Evolutionary conservation across 2,329 filamentous ascomycete genomes (phyloP), one percentile per base, ranked within the genome.

Genomic region (Conoideocrella luteorostrata): DNA sequence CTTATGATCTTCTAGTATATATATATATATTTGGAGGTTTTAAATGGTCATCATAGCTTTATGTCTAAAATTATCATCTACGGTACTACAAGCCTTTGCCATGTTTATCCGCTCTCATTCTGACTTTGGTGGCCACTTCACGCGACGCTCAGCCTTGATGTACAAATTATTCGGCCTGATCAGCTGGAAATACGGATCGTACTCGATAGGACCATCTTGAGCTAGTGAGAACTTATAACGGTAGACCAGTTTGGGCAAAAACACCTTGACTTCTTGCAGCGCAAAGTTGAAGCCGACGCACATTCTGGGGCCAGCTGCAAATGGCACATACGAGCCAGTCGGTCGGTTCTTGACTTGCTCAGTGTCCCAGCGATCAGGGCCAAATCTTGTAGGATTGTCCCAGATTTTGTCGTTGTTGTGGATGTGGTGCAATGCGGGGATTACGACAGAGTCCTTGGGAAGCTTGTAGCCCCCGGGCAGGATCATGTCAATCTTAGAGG

Each of bases 211-310:
- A 2, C 65, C 71, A 4, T 75, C 65, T 4, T 67, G 66, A n/a
- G 70, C 75, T n/a, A 68, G 56, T 9, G 48, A 58, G 46, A 79
- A 82, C 43, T 74, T 63, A 54, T 83, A 82, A 7, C 78, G 66
- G 45, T 71, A 82, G 2, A 82, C 58, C 29, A 83, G 60, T 62
- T 81, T 76, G 2, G 70, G 65, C 49, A 83, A 30, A 51, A 79
- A 71, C 4, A 80, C 66, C 63, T 81, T 81, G 46, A 80, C 66
- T 57, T 83, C 77, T 46, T 74, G 69, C 6, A 82, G 61, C 0
- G 78, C 79, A 56, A 82, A 80, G 59, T 80, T 82, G 68, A 80
- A 82, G 0, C 78, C 80, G 44, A 83, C 76, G 48, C 80, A 83
- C 62, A 71, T 72, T 2, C 80, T 64, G 0, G 66, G 71, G 0